Percentiles rank a stretch among this genome's conserved stretches.
phyloP scores from a whole-genome alignment of 345 rosid species.

The Boechera retrofracta region DNA sequence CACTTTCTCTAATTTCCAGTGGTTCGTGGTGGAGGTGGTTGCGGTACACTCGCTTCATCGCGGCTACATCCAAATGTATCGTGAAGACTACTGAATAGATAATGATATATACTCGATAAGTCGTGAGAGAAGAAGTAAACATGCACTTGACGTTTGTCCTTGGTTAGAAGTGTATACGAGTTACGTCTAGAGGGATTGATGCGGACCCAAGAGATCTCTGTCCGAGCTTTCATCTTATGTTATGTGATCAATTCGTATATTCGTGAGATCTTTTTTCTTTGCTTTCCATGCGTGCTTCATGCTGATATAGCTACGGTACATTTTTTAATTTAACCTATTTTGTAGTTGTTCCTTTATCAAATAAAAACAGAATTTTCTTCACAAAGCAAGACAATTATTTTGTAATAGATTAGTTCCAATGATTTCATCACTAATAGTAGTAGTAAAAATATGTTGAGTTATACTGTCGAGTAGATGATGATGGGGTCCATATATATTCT shows the following conservation, averaged over 20 bases:
- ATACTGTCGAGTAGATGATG: neutral
- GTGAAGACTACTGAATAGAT: slow-evolving; percentile 22
- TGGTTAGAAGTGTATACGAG: slow-evolving; percentile 1
- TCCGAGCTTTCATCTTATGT: slow-evolving; percentile 11
- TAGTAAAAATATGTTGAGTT: neutral
- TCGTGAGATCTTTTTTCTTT: neutral
- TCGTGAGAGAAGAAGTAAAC: slow-evolving; percentile 9
- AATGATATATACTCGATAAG: neutral
- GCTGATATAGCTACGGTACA: slow-evolving; percentile 7
- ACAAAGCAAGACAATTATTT: neutral
- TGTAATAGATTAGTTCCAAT: neutral
- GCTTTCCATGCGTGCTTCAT: slow-evolving; percentile 5
- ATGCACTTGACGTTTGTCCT: slow-evolving; percentile 16
- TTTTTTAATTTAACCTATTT: neutral
- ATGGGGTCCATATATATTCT: neutral
- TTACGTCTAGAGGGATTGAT: slow-evolving; percentile 4
- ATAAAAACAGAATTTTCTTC: neutral
- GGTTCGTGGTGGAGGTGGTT: slow-evolving; percentile 90
- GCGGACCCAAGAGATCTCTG: neutral
- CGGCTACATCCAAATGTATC: slow-evolving; percentile 48
- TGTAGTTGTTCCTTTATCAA: neutral
- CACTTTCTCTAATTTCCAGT: slow-evolving; percentile 60
- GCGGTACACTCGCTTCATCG: slow-evolving; percentile 56
- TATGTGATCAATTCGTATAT: slow-evolving; percentile 8
- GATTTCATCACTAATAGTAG: neutral